phyloP scores from a whole-genome alignment of 2,329 filamentous ascomycete genomes.

The Stromatinia cepivora region DNA sequence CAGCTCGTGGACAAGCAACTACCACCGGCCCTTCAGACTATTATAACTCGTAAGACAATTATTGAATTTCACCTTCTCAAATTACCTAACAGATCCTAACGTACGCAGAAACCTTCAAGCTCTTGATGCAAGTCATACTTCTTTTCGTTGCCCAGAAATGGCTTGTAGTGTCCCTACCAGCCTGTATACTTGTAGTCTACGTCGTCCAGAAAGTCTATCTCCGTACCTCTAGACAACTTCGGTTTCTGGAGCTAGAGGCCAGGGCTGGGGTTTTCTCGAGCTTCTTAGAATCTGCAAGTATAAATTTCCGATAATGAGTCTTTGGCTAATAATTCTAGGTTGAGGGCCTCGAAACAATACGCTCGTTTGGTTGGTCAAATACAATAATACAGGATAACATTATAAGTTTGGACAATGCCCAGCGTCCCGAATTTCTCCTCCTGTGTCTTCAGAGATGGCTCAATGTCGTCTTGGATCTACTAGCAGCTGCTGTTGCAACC shows the following conservation, averaged over 20 bases:
- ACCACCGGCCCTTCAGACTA: slow-evolving; percentile 40
- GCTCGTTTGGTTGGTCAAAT: slow-evolving; percentile 55
- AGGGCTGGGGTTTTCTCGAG: slow-evolving; percentile 53
- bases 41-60: slow-evolving; percentile 40
- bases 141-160: slow-evolving; percentile 50
- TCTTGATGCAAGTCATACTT: slow-evolving; percentile 50
- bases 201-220: slow-evolving; percentile 58
- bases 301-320: not conserved
- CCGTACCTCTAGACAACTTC: slow-evolving; percentile 59
- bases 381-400: slow-evolving; percentile 49
- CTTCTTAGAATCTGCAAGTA: slow-evolving; percentile 44
- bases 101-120: slow-evolving; percentile 30
- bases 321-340: slow-evolving; percentile 34
- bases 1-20: slow-evolving; percentile 28
- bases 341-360: slow-evolving; percentile 55
- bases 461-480: slow-evolving; percentile 46
- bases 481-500: slow-evolving; percentile 25
- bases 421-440: slow-evolving; percentile 57
- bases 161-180: slow-evolving; percentile 48
- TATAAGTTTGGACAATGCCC: slow-evolving; percentile 52
- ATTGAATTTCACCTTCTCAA: not conserved
- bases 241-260: slow-evolving; percentile 61
- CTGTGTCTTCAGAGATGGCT: slow-evolving; percentile 59
- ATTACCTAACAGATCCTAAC: not conserved
- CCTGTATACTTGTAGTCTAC: slow-evolving; percentile 50